These are phyloP conservation scores for Pinus tabuliformis DNA, from an alignment of 75 land plant genomes.

Conservation along the genomic window DNA sequence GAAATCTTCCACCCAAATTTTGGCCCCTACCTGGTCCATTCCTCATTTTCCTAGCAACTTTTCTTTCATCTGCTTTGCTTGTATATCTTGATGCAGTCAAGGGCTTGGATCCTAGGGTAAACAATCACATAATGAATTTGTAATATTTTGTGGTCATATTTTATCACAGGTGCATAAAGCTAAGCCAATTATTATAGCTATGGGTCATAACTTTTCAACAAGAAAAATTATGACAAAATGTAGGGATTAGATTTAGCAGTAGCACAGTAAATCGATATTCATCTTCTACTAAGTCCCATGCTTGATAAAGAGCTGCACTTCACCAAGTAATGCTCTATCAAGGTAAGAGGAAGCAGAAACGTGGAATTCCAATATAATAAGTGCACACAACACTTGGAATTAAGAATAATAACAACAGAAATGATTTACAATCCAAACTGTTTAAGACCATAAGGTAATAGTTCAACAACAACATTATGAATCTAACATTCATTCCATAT, in stretches of 20 bases:
- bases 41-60: constrained; percentile 47
- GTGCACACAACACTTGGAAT: neutral
- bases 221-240: neutral
- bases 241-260: neutral
- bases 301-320: neutral
- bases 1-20: constrained; percentile 42
- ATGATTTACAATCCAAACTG: neutral
- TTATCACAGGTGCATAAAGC: neutral
- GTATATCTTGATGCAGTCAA: constrained; percentile 7
- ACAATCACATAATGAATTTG: neutral
- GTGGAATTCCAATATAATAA: neutral
- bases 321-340: neutral
- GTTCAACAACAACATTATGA: neutral
- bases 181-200: neutral
- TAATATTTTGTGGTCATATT: neutral
- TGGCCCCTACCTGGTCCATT: constrained; percentile 77
- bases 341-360: neutral
- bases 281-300: neutral
- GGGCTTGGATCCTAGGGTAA: neutral
- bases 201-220: neutral
- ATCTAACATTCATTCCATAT: neutral
- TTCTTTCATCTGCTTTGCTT: constrained; percentile 51
- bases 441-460: neutral
- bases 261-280: neutral
- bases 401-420: neutral